Base-by-base conservation (phyloP, 768 basidiomycete genomes). In the Boletus pseudo-olivaceus region DNA sequence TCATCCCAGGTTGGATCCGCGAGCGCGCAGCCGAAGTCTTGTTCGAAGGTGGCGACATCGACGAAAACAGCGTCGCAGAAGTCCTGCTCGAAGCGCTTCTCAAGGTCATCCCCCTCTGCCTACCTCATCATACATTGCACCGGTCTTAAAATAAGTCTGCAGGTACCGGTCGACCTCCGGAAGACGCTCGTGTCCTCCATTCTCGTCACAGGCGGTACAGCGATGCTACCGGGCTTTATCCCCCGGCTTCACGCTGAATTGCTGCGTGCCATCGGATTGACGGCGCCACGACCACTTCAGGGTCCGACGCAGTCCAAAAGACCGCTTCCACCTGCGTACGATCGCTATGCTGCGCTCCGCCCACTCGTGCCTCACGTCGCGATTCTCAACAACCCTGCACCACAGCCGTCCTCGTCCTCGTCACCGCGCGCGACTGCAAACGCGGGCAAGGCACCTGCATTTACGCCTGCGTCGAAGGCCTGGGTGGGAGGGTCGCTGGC, bases 401-500 rank as follows among this genome's bases (percentile, higher is more conserved):
- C 87, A 19, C 79, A 79, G 1, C 65, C 72, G 7, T 69, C 80
- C 4, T 65, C 80, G 4, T 66, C 72, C 8, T 65, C 72, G 11
- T 77, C 81, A 7, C 75, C 80, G 34, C 73, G 81, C 42, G 83
- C 83, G 3, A 74, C 67, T 19, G 78, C 76, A 0, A 86, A 85
- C 58, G 85, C 84, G 2, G 95, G 93, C 2, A 88, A 83, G 60
- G 93, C 93, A 0, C 95, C 96, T 0, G 88, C 90, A 0, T 98
- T 96, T 72, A 74, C 85, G 4, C 88, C 93, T 1, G 83, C 85
- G 1, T 77, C 84, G 33, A 76, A 95, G 72, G 80, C 87, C 0
- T 99, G 96, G 96, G 84, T 99, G 11, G 96, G 96, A 5, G 96
- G 93, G 0, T 93, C 91, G 20, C 67, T 98, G 19, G 92, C 94